Conservation (phyloP, 2,329 filamentous ascomycete genomes). For the Reticulascus tulasneorum region DNA sequence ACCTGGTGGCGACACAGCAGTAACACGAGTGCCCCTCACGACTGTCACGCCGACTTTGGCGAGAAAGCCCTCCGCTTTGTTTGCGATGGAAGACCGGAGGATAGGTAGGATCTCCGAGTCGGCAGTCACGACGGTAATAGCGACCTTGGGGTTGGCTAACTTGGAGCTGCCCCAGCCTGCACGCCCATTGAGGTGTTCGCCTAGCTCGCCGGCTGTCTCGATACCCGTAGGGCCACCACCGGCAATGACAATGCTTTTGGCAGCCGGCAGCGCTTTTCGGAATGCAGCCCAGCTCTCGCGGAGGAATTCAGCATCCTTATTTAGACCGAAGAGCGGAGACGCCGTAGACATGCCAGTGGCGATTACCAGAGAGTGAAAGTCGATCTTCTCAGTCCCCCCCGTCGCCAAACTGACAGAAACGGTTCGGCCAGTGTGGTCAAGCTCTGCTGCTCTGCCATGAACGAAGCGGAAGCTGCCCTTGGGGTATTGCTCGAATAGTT, state of each 20-base stretch:
- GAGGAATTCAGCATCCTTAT: slow-evolving; percentile 26
- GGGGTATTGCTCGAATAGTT: slow-evolving; percentile 35
- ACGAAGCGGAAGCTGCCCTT: slow-evolving; percentile 34
- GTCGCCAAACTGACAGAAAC: slow-evolving; percentile 23
- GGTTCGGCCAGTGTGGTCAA: slow-evolving; percentile 28
- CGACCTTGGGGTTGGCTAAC: slow-evolving; percentile 28
- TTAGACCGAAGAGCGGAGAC: slow-evolving; percentile 40
- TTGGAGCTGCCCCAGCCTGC: slow-evolving; percentile 31
- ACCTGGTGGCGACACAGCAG: slow-evolving; percentile 21
- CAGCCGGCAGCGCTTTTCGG: slow-evolving; percentile 30
- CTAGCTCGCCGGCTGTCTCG: slow-evolving; percentile 48
- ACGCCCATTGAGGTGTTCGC: slow-evolving; percentile 45
- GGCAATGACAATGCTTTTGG: slow-evolving; percentile 41
- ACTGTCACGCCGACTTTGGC: slow-evolving; percentile 43
- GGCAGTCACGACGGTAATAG: slow-evolving; percentile 41
- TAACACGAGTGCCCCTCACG: slow-evolving; percentile 35
- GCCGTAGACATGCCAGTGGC: slow-evolving; percentile 43
- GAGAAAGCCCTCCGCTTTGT: slow-evolving; percentile 36
- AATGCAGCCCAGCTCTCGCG: slow-evolving; percentile 32
- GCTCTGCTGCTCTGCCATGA: slow-evolving; percentile 31
- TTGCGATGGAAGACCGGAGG: slow-evolving; percentile 32
- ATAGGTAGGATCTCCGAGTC: slow-evolving; percentile 33
- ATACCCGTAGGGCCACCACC: slow-evolving; percentile 48
- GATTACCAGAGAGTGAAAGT: slow-evolving; percentile 42
- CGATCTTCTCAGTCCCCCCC: slow-evolving; percentile 15